Evolutionary conservation across 176 grass and related monocot species (phyloP), one percentile per base, ranked within the genome.

Genomic region (Raddia distichophylla): DNA sequence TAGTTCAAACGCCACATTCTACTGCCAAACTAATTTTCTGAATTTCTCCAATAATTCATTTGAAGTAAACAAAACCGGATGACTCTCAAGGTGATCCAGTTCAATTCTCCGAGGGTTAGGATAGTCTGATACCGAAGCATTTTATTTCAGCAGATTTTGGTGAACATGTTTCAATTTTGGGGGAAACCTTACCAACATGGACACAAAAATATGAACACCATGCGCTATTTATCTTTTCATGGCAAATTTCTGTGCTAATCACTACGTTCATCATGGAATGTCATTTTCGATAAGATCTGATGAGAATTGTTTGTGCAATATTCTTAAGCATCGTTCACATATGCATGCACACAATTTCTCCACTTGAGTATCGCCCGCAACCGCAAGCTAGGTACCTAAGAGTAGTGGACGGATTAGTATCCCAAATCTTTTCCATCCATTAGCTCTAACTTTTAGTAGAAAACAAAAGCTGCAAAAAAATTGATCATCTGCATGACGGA

Each of bases 101-200:
- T 54, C 27, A 15, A 19, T 19, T 80, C 53, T 60, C 10, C 22
- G 47, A 62, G n/a, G 43, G 20, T 74, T 74, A 64, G 58, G 33
- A 45, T 10, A 33, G 37, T 40, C 54, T 8, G 5, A 34, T 52
- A 27, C 69, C 5, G 74, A 57, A 10, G 35, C 67, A n/a, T 20
- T 55, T 71, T 64, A 14, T 64, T 9, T 35, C 35, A 56, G 48
- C 66, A 79, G 37, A 71, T 79, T 73, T 45, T 15, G 48, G 16
- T 73, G 67, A 35, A 18, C 15, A 6, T 5, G 20, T 71, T 16
- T 16, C 8, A 51, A 27, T 44, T 46, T 55, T 20, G 35, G 68
- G 51, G 65, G 37, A 40, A 40, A 40, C 2, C 37, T 40, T 40
- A 40, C 37, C 13, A 57, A n/a, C 8, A 8, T 35, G 3, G 63